phyloP scores from a whole-genome alignment of 2,329 filamentous ascomycete genomes.

The Ophiostoma triangulosporum region DNA sequence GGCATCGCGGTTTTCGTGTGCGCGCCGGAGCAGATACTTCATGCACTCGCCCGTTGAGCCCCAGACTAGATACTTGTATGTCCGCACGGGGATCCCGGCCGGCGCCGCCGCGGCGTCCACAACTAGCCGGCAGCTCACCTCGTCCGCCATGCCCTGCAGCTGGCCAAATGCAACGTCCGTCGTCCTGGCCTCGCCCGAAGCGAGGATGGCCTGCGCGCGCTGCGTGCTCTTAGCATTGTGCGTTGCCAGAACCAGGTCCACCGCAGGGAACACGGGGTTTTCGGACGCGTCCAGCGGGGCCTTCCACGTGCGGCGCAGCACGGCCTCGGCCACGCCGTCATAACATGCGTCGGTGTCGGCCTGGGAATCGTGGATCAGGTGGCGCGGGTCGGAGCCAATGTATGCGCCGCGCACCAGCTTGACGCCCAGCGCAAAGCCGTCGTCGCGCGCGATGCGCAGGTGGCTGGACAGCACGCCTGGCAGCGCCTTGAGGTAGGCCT shows the following conservation, averaged over 20 bases:
- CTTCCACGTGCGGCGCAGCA: conserved; percentile 53
- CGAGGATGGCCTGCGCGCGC: conserved; percentile 38
- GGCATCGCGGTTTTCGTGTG: conserved; percentile 63
- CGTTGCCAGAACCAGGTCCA: conserved; percentile 60
- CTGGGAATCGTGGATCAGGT: conserved; percentile 60
- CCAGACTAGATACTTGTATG: conserved; percentile 58
- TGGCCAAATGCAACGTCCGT: conserved; percentile 54
- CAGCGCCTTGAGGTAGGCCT: conserved; percentile 58
- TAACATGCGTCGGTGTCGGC: conserved; percentile 58
- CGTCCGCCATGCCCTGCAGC: conserved; percentile 91
- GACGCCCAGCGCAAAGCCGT: conserved; percentile 54
- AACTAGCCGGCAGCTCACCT: conserved; percentile 58
- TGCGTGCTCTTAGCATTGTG: conserved; percentile 68
- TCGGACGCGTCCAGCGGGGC: conserved; percentile 31
- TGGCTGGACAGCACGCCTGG: conserved; percentile 45
- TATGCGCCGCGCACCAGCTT: conserved; percentile 70
- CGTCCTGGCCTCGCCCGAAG: conserved; percentile 26
- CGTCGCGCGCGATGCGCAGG: conserved; percentile 41
- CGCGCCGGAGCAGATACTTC: conserved; percentile 63
- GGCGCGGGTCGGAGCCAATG: conserved; percentile 53
- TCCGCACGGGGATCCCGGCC: conserved; percentile 19
- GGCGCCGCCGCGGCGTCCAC: conserved; percentile 9
- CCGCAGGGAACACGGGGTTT: conserved; percentile 35
- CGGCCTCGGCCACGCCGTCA: conserved; percentile 52
- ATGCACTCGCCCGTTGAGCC: conserved; percentile 67